Conservation (phyloP, 352 stramenopile species). For the Phytopythium boreale region DNA sequence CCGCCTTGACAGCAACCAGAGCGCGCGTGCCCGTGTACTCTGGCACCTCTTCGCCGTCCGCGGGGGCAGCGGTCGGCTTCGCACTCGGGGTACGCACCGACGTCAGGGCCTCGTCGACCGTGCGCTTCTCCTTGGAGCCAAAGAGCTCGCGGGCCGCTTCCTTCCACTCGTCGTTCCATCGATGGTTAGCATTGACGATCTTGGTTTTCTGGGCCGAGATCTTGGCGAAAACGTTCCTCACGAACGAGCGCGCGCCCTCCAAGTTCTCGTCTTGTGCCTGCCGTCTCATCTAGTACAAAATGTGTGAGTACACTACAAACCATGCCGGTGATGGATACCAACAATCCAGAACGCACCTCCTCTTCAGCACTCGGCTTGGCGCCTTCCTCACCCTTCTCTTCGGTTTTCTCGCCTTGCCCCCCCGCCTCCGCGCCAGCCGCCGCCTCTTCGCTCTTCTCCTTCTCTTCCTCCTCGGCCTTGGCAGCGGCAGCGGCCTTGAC, state of each 20-base stretch:
- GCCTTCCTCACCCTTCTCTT: background rate
- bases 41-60: constrained; percentile 31
- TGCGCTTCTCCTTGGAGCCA: constrained; percentile 63
- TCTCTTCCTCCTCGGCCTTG: background rate
- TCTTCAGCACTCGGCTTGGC: constrained; percentile 13
- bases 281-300: constrained; percentile 13
- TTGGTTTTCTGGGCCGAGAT: constrained; percentile 56
- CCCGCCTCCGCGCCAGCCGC: constrained; percentile 10
- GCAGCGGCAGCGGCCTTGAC: constrained; percentile 11
- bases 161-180: constrained; percentile 67
- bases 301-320: background rate
- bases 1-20: constrained; percentile 89
- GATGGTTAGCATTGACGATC: constrained; percentile 48
- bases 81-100: constrained; percentile 53
- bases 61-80: constrained; percentile 24
- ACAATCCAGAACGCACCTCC: constrained; percentile 8
- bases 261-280: constrained; percentile 27
- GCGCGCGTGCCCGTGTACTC: constrained; percentile 75
- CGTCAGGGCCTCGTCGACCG: constrained; percentile 72
- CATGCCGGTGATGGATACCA: background rate
- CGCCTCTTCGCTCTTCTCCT: constrained; percentile 1
- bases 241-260: constrained; percentile 44
- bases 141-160: constrained; percentile 78
- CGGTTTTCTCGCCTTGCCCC: constrained; percentile 13
- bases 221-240: constrained; percentile 52